Conservation (phyloP, 2,329 filamentous ascomycete genomes). For the Beauveria pseudobassiana region DNA sequence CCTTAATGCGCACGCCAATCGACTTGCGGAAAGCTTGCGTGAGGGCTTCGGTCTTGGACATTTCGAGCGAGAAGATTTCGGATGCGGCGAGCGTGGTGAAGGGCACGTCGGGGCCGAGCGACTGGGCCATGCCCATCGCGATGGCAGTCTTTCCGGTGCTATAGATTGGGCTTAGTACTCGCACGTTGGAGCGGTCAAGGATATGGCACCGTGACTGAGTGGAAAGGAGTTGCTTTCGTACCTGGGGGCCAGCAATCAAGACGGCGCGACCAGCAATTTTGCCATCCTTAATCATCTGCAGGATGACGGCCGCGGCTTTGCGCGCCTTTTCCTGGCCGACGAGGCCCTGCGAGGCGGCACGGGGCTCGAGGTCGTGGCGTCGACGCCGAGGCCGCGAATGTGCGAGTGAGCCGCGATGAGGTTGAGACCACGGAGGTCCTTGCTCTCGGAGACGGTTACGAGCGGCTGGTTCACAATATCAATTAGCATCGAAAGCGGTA, state of each 20-base stretch:
- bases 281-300: conserved; percentile 98
- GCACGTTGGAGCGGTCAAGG: neutral
- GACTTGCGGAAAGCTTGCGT: conserved; percentile 99
- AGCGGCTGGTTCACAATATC: conserved; percentile 38
- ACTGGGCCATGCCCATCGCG: conserved; percentile 98
- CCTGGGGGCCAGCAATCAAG: conserved; percentile 88
- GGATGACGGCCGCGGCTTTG: conserved; percentile 89
- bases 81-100: conserved; percentile 94
- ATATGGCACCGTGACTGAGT: no score
- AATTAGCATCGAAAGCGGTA: conserved; percentile 14
- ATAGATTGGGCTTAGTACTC: neutral
- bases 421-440: conserved; percentile 92
- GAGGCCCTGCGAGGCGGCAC: conserved; percentile 78
- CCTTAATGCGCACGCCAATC: conserved; percentile 95
- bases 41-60: conserved; percentile 98
- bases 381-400: conserved; percentile 90
- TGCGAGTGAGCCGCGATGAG: conserved; percentile 98
- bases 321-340: conserved; percentile 95
- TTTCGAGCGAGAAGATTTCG: conserved; percentile 97
- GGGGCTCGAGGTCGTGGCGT: conserved; percentile 86
- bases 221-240: conserved; percentile 22
- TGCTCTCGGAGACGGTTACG: conserved; percentile 83
- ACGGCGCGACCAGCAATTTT: conserved; percentile 96
- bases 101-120: conserved; percentile 84
- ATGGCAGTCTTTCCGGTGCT: conserved; percentile 98